These are phyloP conservation scores for Phialophora chinensis DNA, from an alignment of 2,329 filamentous ascomycete genomes.

Conservation along the genomic window DNA sequence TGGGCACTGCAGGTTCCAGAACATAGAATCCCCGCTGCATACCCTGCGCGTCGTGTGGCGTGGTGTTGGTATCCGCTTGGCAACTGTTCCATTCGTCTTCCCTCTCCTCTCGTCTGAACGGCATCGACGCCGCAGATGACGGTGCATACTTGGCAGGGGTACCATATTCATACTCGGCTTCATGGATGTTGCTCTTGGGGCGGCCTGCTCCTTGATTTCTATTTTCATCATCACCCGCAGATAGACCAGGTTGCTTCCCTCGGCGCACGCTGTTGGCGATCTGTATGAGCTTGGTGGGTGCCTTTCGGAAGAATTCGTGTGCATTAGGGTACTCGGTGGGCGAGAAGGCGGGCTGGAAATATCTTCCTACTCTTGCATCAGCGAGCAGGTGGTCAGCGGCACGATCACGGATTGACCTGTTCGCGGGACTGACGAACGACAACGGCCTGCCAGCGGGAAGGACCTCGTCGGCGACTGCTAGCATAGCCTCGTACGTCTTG, in stretches of 20 bases:
- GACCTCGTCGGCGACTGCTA: not conserved
- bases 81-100: not conserved
- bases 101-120: not conserved
- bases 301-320: constrained; percentile 9
- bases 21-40: not conserved
- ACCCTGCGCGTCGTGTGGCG: not conserved
- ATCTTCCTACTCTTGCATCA: not conserved
- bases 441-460: not conserved
- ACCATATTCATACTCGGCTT: not conserved
- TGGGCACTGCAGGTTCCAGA: constrained; percentile 4
- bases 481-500: not conserved
- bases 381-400: not conserved
- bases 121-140: not conserved
- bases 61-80: not conserved
- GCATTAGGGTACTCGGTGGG: not conserved
- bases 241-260: not conserved
- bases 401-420: not conserved
- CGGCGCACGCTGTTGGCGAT: not conserved
- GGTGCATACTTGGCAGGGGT: not conserved
- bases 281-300: not conserved
- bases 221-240: not conserved
- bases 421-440: not conserved
- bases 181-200: not conserved
- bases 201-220: not conserved
- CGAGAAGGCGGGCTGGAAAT: constrained; percentile 4